A percentile compares a stretch with the other conserved stretches of the same genome.
phyloP scores from a whole-genome alignment of 371 early-diverging fungal species.

The Quaeritorhiza haematococci region DNA sequence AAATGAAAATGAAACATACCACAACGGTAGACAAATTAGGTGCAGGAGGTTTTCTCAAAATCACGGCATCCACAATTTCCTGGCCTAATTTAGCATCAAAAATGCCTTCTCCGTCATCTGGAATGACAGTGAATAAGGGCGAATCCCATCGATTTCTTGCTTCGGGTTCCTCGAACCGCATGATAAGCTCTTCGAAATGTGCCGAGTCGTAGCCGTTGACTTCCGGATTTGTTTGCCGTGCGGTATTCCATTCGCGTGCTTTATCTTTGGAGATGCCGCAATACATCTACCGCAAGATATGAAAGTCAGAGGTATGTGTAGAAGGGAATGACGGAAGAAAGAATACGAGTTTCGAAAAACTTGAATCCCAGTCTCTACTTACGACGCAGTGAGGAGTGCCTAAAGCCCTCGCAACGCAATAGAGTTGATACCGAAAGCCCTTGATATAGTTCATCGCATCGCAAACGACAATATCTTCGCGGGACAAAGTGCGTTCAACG shows the following conservation, averaged over 20 bases:
- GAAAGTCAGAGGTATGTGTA: no score
- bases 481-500: conserved; percentile 76
- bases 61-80: conserved; percentile 70
- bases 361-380: conserved; percentile 5
- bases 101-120: conserved; percentile 51
- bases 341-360: not conserved
- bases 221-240: conserved; percentile 12
- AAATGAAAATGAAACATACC: no score
- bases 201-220: conserved; percentile 47
- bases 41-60: conserved; percentile 70
- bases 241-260: conserved; percentile 65
- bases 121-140: conserved; percentile 82
- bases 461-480: conserved; percentile 81
- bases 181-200: conserved; percentile 71
- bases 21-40: conserved; percentile 39
- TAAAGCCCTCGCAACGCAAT: conserved; percentile 82
- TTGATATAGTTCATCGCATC: conserved; percentile 96
- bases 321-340: not conserved
- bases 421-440: conserved; percentile 94
- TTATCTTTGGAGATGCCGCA: conserved; percentile 29
- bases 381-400: conserved; percentile 87
- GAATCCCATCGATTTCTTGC: conserved; percentile 89
- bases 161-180: conserved; percentile 91
- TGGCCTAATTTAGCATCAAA: conserved; percentile 40
- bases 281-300: not conserved